A percentile compares a stretch with the other conserved stretches of the same genome.
Conservation (phyloP, 345 rosid species). For the Citrus maxima region DNA sequence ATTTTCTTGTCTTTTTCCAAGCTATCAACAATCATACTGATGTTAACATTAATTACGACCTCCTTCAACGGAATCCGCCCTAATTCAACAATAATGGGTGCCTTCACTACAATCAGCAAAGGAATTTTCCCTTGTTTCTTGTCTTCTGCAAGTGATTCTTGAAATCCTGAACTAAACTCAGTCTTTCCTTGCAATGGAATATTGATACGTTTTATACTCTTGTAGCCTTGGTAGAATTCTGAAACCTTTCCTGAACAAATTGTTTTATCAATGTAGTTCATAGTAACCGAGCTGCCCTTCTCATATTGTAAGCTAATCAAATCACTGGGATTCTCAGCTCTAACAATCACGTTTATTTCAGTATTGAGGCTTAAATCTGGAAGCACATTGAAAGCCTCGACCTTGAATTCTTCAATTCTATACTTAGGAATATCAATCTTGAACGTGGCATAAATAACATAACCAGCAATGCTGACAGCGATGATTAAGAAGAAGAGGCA, state of each 20-base stretch:
- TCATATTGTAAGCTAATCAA: conserved; percentile 36
- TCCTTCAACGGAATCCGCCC: conserved; percentile 24
- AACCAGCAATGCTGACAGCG: conserved; percentile 14
- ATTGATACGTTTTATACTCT: conserved; percentile 25
- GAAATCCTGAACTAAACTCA: conserved; percentile 35
- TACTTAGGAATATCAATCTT: conserved; percentile 42
- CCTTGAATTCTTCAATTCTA: conserved; percentile 27
- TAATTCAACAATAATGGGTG: conserved; percentile 33
- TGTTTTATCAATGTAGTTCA: conserved; percentile 21
- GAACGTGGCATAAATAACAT: conserved; percentile 18
- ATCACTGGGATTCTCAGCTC: conserved; percentile 40
- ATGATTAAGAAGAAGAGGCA: conserved; percentile 34
- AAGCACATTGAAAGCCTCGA: conserved; percentile 28
- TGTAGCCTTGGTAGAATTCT: conserved; percentile 34
- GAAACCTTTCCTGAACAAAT: conserved; percentile 50
- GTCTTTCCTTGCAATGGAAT: conserved; percentile 37
- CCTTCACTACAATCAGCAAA: conserved; percentile 33
- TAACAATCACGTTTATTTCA: conserved; percentile 34
- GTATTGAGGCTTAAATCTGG: conserved; percentile 36
- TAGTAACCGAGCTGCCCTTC: conserved; percentile 34
- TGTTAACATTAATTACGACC: conserved; percentile 29
- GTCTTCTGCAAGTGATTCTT: conserved; percentile 29
- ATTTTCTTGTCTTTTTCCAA: conserved; percentile 29
- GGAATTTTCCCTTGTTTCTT: conserved; percentile 39
- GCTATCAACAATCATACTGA: conserved; percentile 46